A percentile compares a stretch with the other conserved stretches of the same genome.
Conservation (phyloP, 352 stramenopile species). For the Globisporangium takayamanum region DNA sequence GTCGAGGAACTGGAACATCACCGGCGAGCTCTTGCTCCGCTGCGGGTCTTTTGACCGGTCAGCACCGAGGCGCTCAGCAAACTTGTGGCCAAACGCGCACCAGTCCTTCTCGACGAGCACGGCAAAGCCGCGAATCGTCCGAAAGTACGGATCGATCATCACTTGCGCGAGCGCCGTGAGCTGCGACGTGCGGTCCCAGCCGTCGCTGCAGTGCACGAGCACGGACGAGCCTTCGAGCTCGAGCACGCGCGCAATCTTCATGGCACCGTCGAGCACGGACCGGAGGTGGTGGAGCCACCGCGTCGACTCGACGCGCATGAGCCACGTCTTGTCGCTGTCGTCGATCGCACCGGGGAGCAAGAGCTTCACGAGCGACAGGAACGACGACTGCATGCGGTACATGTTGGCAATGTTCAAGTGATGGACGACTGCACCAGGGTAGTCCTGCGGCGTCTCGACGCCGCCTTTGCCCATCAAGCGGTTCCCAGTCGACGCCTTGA, state of each 20-base stretch:
- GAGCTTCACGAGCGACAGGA: constrained; percentile 64
- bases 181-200: constrained; percentile 84
- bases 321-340: constrained; percentile 62
- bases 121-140: constrained; percentile 79
- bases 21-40: constrained; percentile 69
- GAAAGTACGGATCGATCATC: constrained; percentile 85
- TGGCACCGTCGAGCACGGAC: constrained; percentile 68
- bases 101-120: constrained; percentile 85
- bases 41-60: constrained; percentile 73
- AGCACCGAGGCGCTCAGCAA: constrained; percentile 54
- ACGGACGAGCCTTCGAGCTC: constrained; percentile 74
- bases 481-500: constrained; percentile 88
- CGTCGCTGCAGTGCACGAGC: constrained; percentile 86
- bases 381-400: constrained; percentile 88
- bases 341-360: constrained; percentile 54
- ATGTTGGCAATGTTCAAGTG: constrained; percentile 92
- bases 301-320: constrained; percentile 67
- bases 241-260: constrained; percentile 85
- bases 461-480: constrained; percentile 88
- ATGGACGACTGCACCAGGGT: constrained; percentile 65
- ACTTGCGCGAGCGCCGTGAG: constrained; percentile 72
- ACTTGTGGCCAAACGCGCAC: constrained; percentile 84
- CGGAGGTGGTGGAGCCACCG: constrained; percentile 83
- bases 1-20: constrained; percentile 87
- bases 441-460: constrained; percentile 83